phyloP scores from a whole-genome alignment of 78 protist species.

The Tieghemostelium lacteum region DNA sequence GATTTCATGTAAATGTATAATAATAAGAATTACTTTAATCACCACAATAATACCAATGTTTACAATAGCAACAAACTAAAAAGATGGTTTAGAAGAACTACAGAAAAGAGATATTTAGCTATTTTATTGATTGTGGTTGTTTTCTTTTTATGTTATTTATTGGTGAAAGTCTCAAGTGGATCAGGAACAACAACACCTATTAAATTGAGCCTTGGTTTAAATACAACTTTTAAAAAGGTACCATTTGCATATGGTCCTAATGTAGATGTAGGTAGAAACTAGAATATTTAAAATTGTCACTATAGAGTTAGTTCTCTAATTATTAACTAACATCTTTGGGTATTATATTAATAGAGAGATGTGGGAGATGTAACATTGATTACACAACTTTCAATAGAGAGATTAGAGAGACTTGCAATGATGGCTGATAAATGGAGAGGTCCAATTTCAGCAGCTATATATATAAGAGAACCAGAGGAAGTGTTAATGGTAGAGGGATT shows the following conservation, averaged over 20 bases:
- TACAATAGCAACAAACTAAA: no score
- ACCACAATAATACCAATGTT: no score
- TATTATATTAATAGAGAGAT: slow-evolving; percentile 3
- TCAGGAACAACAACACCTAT: background rate
- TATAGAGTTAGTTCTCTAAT: background rate
- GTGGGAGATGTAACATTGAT: slow-evolving; percentile 29
- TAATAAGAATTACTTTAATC: no score
- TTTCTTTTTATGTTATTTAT: no score
- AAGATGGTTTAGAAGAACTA: no score
- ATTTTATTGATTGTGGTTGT: no score
- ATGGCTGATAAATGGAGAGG: slow-evolving; percentile 80
- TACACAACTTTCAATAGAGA: slow-evolving; percentile 62
- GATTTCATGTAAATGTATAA: no score
- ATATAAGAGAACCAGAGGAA: slow-evolving; percentile 1
- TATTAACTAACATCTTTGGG: background rate
- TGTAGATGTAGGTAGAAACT: slow-evolving; percentile 24
- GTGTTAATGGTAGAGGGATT: background rate
- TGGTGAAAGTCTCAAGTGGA: background rate
- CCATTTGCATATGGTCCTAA: background rate
- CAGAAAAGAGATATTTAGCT: no score
- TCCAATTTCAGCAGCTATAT: slow-evolving; percentile 70
- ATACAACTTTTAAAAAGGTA: slow-evolving; percentile 15
- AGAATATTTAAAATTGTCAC: background rate
- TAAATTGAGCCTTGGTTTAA: slow-evolving; percentile 1
- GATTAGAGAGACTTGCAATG: slow-evolving; percentile 41